phyloP scores from a whole-genome alignment of 2,329 filamentous ascomycete species.

The Phialophora chinensis region DNA sequence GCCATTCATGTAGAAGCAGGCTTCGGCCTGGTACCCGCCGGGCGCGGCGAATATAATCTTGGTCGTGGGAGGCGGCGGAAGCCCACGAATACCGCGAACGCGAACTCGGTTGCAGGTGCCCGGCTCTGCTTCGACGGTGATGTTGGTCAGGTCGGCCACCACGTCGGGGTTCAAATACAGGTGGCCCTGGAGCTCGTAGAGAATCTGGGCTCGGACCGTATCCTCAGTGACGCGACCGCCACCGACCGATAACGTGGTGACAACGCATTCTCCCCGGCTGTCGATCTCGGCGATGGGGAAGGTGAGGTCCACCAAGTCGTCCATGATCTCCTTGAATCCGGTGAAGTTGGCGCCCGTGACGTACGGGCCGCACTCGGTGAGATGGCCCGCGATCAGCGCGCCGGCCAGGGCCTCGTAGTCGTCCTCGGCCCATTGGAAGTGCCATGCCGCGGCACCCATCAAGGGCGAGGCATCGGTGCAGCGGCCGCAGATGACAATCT shows the following conservation, averaged over 20 bases:
- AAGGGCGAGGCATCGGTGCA: constrained; percentile 42
- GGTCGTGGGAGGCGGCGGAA: constrained; percentile 56
- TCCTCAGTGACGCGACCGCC: constrained; percentile 49
- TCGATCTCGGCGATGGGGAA: constrained; percentile 59
- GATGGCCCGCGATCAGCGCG: constrained; percentile 43
- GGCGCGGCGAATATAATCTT: constrained; percentile 57
- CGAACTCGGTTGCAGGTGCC: constrained; percentile 45
- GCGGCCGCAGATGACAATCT: constrained; percentile 45
- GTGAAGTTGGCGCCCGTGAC: constrained; percentile 30
- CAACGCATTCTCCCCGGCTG: constrained; percentile 51
- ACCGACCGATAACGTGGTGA: constrained; percentile 54
- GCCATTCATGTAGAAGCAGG: constrained; percentile 52
- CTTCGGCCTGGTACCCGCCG: constrained; percentile 57
- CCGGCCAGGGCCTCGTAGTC: constrained; percentile 35
- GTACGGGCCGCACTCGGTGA: constrained; percentile 43
- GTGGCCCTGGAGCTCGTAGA: constrained; percentile 58
- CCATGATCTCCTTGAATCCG: constrained; percentile 49
- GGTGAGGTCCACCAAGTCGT: constrained; percentile 44
- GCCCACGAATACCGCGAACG: constrained; percentile 49
- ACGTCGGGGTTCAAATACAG: constrained; percentile 57
- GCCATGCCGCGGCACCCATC: constrained; percentile 38
- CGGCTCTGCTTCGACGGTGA: constrained; percentile 45
- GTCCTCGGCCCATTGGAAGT: constrained; percentile 25
- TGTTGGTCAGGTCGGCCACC: constrained; percentile 49
- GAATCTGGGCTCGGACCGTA: constrained; percentile 52